phyloP scores from a whole-genome alignment of 805 yeast species.

The Teunomyces atbi region DNA sequence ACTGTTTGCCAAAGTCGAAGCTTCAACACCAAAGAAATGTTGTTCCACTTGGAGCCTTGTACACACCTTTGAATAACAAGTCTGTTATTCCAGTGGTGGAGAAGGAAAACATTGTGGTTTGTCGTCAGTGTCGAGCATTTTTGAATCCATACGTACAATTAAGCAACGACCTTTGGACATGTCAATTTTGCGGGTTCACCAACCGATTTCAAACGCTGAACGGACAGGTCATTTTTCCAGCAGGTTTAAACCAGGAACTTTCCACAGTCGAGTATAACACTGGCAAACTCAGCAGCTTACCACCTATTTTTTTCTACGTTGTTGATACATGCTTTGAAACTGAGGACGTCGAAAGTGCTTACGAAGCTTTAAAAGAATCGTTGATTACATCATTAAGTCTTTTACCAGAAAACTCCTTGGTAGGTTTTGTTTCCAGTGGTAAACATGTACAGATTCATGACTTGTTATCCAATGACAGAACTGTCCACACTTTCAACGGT shows the following conservation, averaged over 20 bases:
- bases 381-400: conserved; percentile 43
- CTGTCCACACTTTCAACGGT: conserved; percentile 52
- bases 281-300: conserved; percentile 37
- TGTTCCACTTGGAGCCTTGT: conserved; percentile 56
- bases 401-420: conserved; percentile 53
- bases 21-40: conserved; percentile 50
- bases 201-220: conserved; percentile 33
- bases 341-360: conserved; percentile 46
- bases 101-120: conserved; percentile 42
- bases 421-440: conserved; percentile 61
- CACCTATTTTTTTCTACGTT: conserved; percentile 51
- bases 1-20: conserved; percentile 54
- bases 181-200: conserved; percentile 53
- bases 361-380: conserved; percentile 48
- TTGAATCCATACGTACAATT: conserved; percentile 51
- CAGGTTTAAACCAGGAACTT: conserved; percentile 37
- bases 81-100: conserved; percentile 37
- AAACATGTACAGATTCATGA: conserved; percentile 60
- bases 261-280: conserved; percentile 54
- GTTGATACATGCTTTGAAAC: conserved; percentile 56
- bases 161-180: conserved; percentile 46
- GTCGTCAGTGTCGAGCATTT: conserved; percentile 55
- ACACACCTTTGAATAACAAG: conserved; percentile 56
- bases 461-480: conserved; percentile 28
- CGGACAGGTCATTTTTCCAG: conserved; percentile 24